Evolutionary conservation across 495 filamentous ascomycete species (phyloP), one percentile per base, ranked within the genome.

Genomic region (Cryomyces antarcticus): DNA sequence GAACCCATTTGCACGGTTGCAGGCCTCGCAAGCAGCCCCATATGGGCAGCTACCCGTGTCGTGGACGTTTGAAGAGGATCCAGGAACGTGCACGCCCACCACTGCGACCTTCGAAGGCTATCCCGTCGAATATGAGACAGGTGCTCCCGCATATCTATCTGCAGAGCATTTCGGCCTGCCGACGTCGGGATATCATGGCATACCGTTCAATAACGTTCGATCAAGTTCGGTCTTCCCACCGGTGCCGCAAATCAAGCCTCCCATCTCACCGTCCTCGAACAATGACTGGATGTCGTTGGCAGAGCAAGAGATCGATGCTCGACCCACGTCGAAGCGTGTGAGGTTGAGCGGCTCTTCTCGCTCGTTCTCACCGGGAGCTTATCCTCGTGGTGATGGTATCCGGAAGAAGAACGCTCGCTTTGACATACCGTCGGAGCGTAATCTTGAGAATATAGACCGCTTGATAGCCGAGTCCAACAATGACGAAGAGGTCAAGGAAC

Each of bases 341-440:
- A 67, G 73, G 39, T 69, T 71, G 34, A 64, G 67, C 54, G 88
- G 78, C 56, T 82, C 85, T 5, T 83, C 78, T 57, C 72, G 81
- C 42, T 78, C 84, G 37, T 80, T 80, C 61, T 83, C 85, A 44
- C 80, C 88, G 41, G 68, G 87, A 57, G 17, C 17, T 24, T 65
- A 61, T 41, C 46, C 70, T 39, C 72, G 86, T 50, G 77, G 86
- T 50, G 88, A 93, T 55, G 89, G 89, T 39, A 93, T 96, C 62
- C 77, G 92, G 50, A 99, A 99, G 78, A 96, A 95, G 79, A 99
- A 99, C 53, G 88, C 88, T 51, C 79, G 92, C 38, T 94, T 99
- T 62, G 89, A 96, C 56, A 96, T 99, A 47, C 89, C 89, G 4
- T 76, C 82, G 7, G 92, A 94, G 64, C 73, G 87, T 37, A 96